phyloP scores from a whole-genome alignment of 2,329 filamentous ascomycete genomes.

The Fusarium mangiferae region DNA sequence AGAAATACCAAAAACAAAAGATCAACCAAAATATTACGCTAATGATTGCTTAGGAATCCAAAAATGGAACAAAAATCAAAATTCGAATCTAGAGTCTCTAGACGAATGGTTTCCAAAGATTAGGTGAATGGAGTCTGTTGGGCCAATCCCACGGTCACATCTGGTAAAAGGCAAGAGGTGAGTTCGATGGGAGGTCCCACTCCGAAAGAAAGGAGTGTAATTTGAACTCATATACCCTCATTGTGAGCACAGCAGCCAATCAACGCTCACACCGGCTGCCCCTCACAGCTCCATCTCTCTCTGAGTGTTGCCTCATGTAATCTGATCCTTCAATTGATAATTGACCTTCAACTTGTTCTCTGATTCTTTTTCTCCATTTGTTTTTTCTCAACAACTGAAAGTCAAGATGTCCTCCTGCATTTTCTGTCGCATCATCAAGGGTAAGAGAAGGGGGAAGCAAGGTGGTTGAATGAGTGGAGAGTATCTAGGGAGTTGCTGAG shows the following conservation, averaged over 20 bases:
- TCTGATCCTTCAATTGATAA: background rate
- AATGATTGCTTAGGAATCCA: rapidly evolving
- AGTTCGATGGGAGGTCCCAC: conserved; percentile 78
- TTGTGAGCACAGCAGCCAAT: rapidly evolving
- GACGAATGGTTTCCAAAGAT: conserved; percentile 61
- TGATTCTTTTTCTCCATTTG: background rate
- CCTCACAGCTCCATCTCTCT: background rate
- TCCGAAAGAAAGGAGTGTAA: conserved; percentile 52
- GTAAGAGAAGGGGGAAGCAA: conserved; percentile 51
- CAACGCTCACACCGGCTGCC: background rate
- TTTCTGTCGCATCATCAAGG: conserved; percentile 99
- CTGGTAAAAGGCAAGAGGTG: conserved; percentile 85
- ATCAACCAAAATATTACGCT: rapidly evolving
- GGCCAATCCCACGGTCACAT: conserved; percentile 75
- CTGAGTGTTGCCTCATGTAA: background rate
- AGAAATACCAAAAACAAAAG: background rate
- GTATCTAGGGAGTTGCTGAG: conserved; percentile 2
- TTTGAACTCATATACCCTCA: conserved; percentile 37
- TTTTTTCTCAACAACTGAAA: background rate
- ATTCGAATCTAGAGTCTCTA: conserved; percentile 56
- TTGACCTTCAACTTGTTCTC: background rate
- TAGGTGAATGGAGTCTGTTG: conserved; percentile 62
- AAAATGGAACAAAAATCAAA: conserved; percentile 43
- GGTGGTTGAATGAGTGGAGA: background rate
- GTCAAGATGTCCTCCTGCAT: conserved; percentile 70